These are phyloP conservation scores for Epichloe typhina DNA, from an alignment of 2,329 filamentous ascomycete genomes.

Conservation along the genomic window DNA sequence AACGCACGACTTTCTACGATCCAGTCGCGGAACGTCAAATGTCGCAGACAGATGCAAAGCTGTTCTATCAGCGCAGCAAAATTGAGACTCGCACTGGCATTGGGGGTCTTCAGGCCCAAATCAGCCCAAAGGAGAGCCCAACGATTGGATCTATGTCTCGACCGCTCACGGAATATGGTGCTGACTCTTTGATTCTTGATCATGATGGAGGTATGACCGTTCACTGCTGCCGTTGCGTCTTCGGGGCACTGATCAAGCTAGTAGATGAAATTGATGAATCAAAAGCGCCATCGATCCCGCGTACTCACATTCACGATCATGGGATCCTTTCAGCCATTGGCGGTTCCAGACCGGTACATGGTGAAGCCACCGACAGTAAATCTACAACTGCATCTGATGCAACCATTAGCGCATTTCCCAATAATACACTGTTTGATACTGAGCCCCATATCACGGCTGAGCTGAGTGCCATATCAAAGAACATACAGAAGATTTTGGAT, in stretches of 20 bases:
- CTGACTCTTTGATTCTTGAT: slow-evolving; percentile 21
- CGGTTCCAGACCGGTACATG: slow-evolving; percentile 27
- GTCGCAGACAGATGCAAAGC: slow-evolving; percentile 86
- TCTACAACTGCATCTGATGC: slow-evolving; percentile 34
- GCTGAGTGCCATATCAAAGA: slow-evolving; percentile 73
- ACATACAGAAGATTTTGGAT: slow-evolving; percentile 82
- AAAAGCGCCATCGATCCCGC: slow-evolving; percentile 1
- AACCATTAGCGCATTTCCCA: slow-evolving; percentile 41
- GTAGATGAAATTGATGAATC: slow-evolving; percentile 7
- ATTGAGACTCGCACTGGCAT: slow-evolving; percentile 33
- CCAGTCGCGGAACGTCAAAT: slow-evolving; percentile 87
- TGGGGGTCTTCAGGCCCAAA: slow-evolving; percentile 24
- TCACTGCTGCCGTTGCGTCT: background rate
- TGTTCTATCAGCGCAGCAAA: slow-evolving; percentile 88
- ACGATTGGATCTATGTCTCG: slow-evolving; percentile 24
- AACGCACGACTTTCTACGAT: slow-evolving; percentile 81
- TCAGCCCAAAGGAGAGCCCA: slow-evolving; percentile 34
- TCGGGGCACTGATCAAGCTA: slow-evolving; percentile 1
- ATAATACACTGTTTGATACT: slow-evolving; percentile 54
- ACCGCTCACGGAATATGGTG: slow-evolving; percentile 23
- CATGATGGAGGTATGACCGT: slow-evolving; percentile 12
- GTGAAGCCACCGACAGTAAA: slow-evolving; percentile 3
- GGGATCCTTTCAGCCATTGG: background rate
- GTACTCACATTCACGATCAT: background rate
- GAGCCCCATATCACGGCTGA: slow-evolving; percentile 76